Evolutionary conservation across 805 yeast genomes (phyloP).

Genomic region (Kluyveromyces aestuarii): DNA sequence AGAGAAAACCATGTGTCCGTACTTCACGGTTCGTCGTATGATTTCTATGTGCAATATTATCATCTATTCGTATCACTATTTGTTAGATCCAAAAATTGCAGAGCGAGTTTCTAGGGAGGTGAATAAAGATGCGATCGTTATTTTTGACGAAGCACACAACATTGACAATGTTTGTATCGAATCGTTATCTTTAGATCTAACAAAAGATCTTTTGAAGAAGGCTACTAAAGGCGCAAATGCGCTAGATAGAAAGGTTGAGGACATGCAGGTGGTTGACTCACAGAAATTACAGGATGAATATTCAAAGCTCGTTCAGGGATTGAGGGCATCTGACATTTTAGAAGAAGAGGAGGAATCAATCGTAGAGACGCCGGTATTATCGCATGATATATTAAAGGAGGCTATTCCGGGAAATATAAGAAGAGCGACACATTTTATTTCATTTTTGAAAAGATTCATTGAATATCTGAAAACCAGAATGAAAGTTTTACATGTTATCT

Average conservation of each 20-base stretch:
- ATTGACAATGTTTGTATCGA: constrained; percentile 98
- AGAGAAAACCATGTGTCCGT: constrained; percentile 80
- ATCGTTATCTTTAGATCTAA: constrained; percentile 81
- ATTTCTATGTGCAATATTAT: constrained; percentile 87
- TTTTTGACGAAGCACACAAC: constrained; percentile 97
- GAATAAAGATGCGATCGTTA: constrained; percentile 86
- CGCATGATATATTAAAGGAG: constrained; percentile 77
- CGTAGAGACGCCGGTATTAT: constrained; percentile 80
- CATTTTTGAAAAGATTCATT: constrained; percentile 84
- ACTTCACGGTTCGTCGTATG: constrained; percentile 97
- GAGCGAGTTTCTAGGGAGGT: constrained; percentile 89
- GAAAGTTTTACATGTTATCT: constrained; percentile 94
- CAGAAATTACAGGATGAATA: constrained; percentile 83
- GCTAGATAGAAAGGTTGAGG: constrained; percentile 72
- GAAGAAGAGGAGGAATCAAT: constrained; percentile 44
- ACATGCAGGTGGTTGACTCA: constrained; percentile 75
- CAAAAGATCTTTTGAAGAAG: constrained; percentile 77
- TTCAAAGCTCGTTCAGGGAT: constrained; percentile 81
- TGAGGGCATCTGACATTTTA: constrained; percentile 69
- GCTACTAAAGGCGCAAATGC: constrained; percentile 84
- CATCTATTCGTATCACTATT: constrained; percentile 92
- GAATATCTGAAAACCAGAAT: constrained; percentile 93
- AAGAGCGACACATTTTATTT: constrained; percentile 93
- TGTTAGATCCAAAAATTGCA: constrained; percentile 94
- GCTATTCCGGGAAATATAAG: constrained; percentile 97